Evolutionary conservation across 2,329 filamentous ascomycete genomes (phyloP), one percentile per base, ranked within the genome.

Genomic region (Ophiostoma triangulosporum): DNA sequence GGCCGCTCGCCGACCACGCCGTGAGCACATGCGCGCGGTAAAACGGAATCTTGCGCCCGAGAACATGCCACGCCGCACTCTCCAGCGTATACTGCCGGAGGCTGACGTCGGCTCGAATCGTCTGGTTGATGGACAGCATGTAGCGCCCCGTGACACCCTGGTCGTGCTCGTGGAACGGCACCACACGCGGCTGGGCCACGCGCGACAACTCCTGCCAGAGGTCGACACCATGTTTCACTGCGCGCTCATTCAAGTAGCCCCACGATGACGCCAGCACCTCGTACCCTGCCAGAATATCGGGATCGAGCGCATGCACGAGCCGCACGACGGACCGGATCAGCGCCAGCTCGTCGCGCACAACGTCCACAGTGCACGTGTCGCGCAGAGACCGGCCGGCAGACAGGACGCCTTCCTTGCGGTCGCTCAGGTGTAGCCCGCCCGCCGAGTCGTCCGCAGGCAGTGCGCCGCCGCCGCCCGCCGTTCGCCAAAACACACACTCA

Each of bases 71-170:
- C 0, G 81, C 87, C 4, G 97, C 88, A 62, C 95, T 96, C 66
- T 97, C 93, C 80, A 97, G 86, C 0, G 87, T 95, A 64, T 98
- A 97, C 64, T 96, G 90, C 11, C 95, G 75, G 27, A 98, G 71
- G 60, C 90, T 94, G 27, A 98, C 70, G 67, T 96, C 91, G n/a
- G 84, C 80, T 55, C 88, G 80, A 90, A 98, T 96, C 0, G 90
- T 89, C 61, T 91, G 80, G 89, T 93, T 97, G 46, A 97, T 86
- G 61, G 97, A 97, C 70, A 98, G 90, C 75, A 95, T 88, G 64
- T 97, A 91, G 57, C 93, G 78, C 5, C 93, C 93, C 0, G 90
- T 96, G n/a, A 98, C 80, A 0, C 87, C 88, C 60, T 93, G 81
- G 5, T 78, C 78, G 63, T 88, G 95, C 15, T 59, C 57, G 33